These are phyloP conservation scores for Neopestalotiopsis sp. DNA, from an alignment of 2,329 filamentous ascomycete species.

Conservation along the genomic window DNA sequence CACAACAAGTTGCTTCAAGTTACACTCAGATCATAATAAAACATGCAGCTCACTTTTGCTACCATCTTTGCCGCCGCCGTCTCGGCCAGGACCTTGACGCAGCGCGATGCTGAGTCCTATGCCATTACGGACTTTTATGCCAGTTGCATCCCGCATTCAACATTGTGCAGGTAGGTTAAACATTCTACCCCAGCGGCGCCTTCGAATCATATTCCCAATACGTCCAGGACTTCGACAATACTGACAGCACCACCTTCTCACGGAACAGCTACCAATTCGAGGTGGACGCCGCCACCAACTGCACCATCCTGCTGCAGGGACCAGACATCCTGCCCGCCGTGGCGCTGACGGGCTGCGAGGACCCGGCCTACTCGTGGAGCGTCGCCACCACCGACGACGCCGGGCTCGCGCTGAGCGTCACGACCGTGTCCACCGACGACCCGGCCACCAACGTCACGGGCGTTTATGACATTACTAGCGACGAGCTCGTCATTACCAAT, in stretches of 20 bases:
- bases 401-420: constrained; percentile 27
- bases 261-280: constrained; percentile 28
- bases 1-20: neutral
- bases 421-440: constrained; percentile 23
- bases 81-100: constrained; percentile 24
- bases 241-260: neutral
- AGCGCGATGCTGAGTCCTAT: constrained; percentile 22
- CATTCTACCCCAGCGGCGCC: neutral
- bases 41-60: constrained; percentile 27
- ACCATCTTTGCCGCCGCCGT: constrained; percentile 25
- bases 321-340: constrained; percentile 29
- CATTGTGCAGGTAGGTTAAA: constrained; percentile 26
- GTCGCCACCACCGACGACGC: constrained; percentile 20
- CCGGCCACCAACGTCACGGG: constrained; percentile 28
- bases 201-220: neutral
- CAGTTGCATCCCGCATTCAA: constrained; percentile 31
- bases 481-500: constrained; percentile 27
- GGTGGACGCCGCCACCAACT: constrained; percentile 25
- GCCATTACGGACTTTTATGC: constrained; percentile 28
- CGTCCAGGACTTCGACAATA: neutral
- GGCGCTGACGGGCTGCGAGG: constrained; percentile 25
- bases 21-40: too few relatives aligned
- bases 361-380: constrained; percentile 25
- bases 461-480: constrained; percentile 23
- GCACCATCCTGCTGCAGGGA: constrained; percentile 27